Base-by-base conservation (phyloP, 768 basidiomycete species). In the Xerocomellus intermedius region DNA sequence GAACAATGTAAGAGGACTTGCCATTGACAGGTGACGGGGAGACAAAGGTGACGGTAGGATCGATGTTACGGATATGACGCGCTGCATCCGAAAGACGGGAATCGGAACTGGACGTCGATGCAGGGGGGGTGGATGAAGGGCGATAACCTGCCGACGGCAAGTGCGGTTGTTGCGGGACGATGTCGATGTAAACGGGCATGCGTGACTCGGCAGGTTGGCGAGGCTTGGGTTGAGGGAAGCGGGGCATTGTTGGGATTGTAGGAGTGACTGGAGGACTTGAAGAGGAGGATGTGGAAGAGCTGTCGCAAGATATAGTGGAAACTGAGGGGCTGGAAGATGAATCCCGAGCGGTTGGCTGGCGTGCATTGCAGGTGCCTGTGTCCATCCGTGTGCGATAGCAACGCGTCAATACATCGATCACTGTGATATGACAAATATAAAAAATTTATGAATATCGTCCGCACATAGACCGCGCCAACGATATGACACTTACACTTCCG, bases 21-120 rank as follows among this genome's bases (percentile, higher is more conserved):
- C 84, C 84, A 10, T 71, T 64, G 33, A 85, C 73, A 5, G 73
- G 62, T 2, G 75, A 69, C 3, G 69, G 76, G 5, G 85, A 81
- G 32, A 80, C 65, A 59, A 89, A 82, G 19, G 87, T 84, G 26
- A 89, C 77, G 2, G 83, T 83, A 0, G 86, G 85, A 62, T 89
- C 84, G 59, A 89, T 87, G 42, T 76, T 70, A 12, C 71, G 72
- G 50, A 89, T 73, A 22, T 75, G 78, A 32, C 86, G 85, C 38
- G 83, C 75, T 36, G 74, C 69, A 24, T 61, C 67, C 3, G 49
- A 17, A 32, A 60, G 43, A n/a, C 54, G 50, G 1, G 35, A 1
- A 51, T 47, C 22, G 17, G 52, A 22, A 42, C 14, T 33, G 22
- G 60, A 54, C 16, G 50, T 42, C 12, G 56, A 52, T 1, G 51